Percentiles rank a stretch among this genome's conserved stretches.
Conservation (phyloP, 2,329 filamentous ascomycete species). For the Tolypocladium paradoxum region DNA sequence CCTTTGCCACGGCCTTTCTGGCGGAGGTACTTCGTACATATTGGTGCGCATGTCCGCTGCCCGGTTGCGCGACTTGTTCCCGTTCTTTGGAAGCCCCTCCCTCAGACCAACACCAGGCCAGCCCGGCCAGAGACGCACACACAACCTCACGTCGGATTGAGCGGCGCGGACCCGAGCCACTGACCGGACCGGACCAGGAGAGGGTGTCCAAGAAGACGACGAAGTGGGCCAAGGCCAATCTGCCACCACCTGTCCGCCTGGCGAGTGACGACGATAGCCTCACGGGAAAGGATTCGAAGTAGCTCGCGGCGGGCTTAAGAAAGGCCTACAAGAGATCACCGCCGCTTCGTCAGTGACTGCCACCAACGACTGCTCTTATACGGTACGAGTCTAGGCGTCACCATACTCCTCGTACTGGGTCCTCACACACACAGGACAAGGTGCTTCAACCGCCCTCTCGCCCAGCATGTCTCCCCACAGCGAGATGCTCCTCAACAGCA, state of each 20-base stretch:
- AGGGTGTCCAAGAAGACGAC: neutral
- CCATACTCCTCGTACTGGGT: neutral
- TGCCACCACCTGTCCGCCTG: neutral
- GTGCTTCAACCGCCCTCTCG: neutral
- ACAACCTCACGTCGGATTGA: neutral
- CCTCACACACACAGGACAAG: neutral
- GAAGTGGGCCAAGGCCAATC: neutral
- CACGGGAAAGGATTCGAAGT: no score
- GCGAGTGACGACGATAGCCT: neutral
- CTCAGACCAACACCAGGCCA: neutral
- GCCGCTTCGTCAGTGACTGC: neutral
- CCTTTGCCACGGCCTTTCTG: neutral
- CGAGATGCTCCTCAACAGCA: slow-evolving; percentile 18
- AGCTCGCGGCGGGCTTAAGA: neutral
- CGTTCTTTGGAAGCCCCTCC: neutral
- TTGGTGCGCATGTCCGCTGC: neutral
- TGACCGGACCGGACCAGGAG: neutral
- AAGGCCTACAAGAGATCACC: neutral
- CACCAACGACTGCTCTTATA: neutral
- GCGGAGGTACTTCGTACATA: neutral
- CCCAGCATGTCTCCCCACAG: slow-evolving; percentile 23
- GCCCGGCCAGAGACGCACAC: neutral
- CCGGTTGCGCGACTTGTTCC: neutral
- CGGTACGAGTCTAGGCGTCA: neutral
- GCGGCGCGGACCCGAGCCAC: neutral